phyloP scores from a whole-genome alignment of 345 rosid genomes.

The Orychophragmus violaceus region DNA sequence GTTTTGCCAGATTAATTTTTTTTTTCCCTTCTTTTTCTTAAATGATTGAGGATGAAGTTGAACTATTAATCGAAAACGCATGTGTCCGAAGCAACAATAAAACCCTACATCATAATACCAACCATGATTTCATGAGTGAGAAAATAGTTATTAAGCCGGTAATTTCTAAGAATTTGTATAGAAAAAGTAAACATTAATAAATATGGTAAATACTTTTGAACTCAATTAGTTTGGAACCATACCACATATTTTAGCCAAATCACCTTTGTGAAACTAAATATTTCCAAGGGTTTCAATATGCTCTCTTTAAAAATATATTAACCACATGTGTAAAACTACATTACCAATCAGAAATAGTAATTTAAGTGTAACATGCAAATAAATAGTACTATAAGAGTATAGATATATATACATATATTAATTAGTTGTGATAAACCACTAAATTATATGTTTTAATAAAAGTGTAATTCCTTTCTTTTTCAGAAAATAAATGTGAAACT shows the following conservation, averaged over 20 bases:
- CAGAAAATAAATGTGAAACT: neutral
- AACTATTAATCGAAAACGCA: neutral
- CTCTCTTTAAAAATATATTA: neutral
- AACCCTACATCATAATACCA: neutral
- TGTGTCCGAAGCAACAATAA: neutral
- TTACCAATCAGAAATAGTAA: neutral
- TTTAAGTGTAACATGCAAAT: neutral
- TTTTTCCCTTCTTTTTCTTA: too few relatives aligned
- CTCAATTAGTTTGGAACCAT: neutral
- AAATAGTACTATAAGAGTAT: neutral
- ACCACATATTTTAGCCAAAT: neutral
- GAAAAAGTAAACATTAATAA: neutral
- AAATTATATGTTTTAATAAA: neutral
- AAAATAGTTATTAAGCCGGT: neutral
- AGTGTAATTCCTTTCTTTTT: neutral
- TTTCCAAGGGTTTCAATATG: neutral
- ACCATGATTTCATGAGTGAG: neutral
- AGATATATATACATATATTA: neutral
- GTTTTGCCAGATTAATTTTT: neutral
- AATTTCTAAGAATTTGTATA: neutral
- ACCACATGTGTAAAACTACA: neutral
- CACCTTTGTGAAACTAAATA: neutral
- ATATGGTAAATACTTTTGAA: neutral
- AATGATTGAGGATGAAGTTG: neutral
- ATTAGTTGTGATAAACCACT: neutral